Base-by-base conservation (phyloP, 805 yeast genomes). In the Sporopachydermia lactativora region DNA sequence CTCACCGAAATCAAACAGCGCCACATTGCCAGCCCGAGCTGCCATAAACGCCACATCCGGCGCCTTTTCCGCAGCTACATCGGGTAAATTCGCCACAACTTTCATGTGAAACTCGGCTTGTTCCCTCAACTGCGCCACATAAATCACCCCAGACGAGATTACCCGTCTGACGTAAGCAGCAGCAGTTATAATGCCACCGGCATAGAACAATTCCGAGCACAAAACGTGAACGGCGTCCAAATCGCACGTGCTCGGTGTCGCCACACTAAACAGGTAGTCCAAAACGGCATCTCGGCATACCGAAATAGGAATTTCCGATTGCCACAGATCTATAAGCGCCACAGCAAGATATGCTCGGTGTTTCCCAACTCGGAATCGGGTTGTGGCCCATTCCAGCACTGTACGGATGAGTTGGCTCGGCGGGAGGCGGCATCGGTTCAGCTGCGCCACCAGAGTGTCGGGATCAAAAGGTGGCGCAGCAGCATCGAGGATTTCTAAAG, bases 121-220 rank as follows among this genome's bases (percentile, higher is more conserved):
- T 18, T 60, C 55, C 4, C 65, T 65, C 15, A 73, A 71, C 4
- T 72, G 66, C 3, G 65, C 60, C 8, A 75, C 57, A 56, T 81
- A 84, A 37, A 88, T 72, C 1, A 85, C 65, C 3, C 96, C 98
- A 1, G 92, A 77, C 5, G 96, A 84, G 37, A 89, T 86, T 31
- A 88, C 61, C 48, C 77, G 74, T 50, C 96, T 64, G 43, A 88
- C 65, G 51, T 89, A 89, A 1, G 81, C 69, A 1, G 81, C 74
- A 13, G 77, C 63, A 2, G 72, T 58, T 17, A 81, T 65, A 17
- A 80, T 55, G 37, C 68, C 69, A 41, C 66, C 48, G 35, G 66
- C 69, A 5, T 59, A 47, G 39, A 66, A 65, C 3, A 77, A 55
- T 52, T 73, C 77, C 41, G 67, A 64, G 14, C 79, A 62, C 19